Base-by-base conservation (phyloP, 2,329 filamentous ascomycete species). In the Chrysoporthe cubensis region DNA sequence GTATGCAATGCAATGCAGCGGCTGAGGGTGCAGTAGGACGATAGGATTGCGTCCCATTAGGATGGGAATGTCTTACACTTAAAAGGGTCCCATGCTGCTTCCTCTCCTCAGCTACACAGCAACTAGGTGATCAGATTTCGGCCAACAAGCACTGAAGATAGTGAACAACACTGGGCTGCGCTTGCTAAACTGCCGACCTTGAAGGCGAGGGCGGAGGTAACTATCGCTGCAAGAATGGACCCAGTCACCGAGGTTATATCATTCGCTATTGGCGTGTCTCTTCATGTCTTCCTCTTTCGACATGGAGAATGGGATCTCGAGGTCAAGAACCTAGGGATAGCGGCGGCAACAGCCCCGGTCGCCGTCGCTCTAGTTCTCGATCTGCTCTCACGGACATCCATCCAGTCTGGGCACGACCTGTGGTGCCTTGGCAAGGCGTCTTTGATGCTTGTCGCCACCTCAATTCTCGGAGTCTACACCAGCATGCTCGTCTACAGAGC, bases 401-500 rank as follows among this genome's bases (percentile, higher is more conserved):
- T 21, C 5, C 32, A 43, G 59, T 57, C 42, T 44, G 3, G 50
- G 4, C 16, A 16, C 18, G 32, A 16, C 13, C 26, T 62, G 32
- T 68, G 57, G 32, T 56, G 57, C 14, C 40, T 57, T 7, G 32
- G 59, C 56, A 52, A 37, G 50, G 52, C 42, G 7, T 65, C 66
- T 13, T 46, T 37, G 8, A 58, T 26, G 18, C 46, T 68, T 16
- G 62, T 62, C 37, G 48, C n/a, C 2, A 52, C 18, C 48, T 50
- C 46, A 26, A 37, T 65, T 13, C 43, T 50, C 9, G 62, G 66
- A n/a, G 58, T 59, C 18, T 65, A 26, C 37, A 63, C 64, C 42
- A 69, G 67, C 48, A 69, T 69, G 44, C 21, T 57, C 18, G 40
- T 69, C 56, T 69, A 69, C n/a, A 59, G 67, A 11, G 43, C 52